These are phyloP conservation scores for Cyathus pygmaeus DNA, from an alignment of 1,284 basidiomycete genomes.

Conservation along the genomic window DNA sequence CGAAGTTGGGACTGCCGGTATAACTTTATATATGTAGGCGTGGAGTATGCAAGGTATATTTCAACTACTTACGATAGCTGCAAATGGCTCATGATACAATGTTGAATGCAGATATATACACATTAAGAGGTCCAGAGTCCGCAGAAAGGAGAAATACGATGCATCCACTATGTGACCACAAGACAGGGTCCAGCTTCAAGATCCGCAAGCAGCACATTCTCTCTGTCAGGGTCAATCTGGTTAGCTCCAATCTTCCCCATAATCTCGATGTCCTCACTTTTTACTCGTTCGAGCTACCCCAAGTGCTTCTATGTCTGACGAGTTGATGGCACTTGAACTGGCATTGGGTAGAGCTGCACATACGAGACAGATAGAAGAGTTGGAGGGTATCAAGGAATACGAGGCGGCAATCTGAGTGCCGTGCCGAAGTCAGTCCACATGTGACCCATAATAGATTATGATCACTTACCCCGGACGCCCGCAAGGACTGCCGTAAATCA, in stretches of 20 bases:
- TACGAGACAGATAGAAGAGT: conserved; percentile 64
- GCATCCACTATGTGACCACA: conserved; percentile 58
- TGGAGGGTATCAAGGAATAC: conserved; percentile 71
- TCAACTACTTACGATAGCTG: not conserved
- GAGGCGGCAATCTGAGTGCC: conserved; percentile 61
- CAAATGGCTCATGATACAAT: conserved; percentile 1
- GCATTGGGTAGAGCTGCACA: conserved; percentile 56
- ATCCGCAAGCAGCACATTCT: conserved; percentile 62
- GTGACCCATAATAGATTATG: not conserved
- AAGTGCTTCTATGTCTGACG: conserved; percentile 1
- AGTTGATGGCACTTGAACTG: not conserved
- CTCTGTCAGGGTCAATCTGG: conserved; percentile 39
- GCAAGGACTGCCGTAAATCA: conserved; percentile 66
- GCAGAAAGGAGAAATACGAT: not conserved
- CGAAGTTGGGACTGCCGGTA: too few relatives aligned
- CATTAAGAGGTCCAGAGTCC: conserved; percentile 1
- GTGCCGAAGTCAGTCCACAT: conserved; percentile 8
- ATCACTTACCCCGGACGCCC: conserved; percentile 65
- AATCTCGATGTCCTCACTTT: not conserved
- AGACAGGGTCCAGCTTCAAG: conserved; percentile 64
- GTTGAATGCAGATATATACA: not conserved
- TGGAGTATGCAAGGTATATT: not conserved
- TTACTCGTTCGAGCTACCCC: not conserved
- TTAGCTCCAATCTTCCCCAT: too few relatives aligned
- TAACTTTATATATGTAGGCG: not conserved